Percentiles rank a stretch among this genome's conserved stretches.
These are phyloP conservation scores for Fomitopsis serialis DNA, from an alignment of 768 basidiomycete genomes.

Conservation along the genomic window DNA sequence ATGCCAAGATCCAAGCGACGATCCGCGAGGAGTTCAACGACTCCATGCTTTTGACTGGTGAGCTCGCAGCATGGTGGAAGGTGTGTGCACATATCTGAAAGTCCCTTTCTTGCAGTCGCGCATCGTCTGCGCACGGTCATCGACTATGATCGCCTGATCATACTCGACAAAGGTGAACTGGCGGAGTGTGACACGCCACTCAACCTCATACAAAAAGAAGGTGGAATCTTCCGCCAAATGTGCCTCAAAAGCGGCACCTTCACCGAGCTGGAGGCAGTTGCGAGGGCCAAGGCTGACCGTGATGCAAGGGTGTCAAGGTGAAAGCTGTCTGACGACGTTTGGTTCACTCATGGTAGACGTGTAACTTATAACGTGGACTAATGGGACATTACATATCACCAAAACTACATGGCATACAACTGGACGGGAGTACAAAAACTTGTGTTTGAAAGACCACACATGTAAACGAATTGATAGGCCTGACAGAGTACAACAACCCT, in stretches of 20 bases:
- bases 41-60: conserved; percentile 69
- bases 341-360: too few species aligned
- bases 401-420: too few species aligned
- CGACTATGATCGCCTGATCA: conserved; percentile 75
- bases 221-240: conserved; percentile 48
- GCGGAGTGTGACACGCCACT: conserved; percentile 48
- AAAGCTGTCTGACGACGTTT: neutral
- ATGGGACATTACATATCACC: too few species aligned
- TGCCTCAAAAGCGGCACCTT: conserved; percentile 60
- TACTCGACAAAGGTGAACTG: conserved; percentile 63
- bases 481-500: too few species aligned
- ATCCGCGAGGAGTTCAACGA: conserved; percentile 82
- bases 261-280: conserved; percentile 52
- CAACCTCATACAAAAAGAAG: conserved; percentile 40
- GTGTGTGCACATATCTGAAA: neutral
- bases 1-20: conserved; percentile 84
- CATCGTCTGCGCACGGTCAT: conserved; percentile 75
- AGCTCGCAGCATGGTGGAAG: conserved; percentile 20
- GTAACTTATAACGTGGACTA: too few species aligned
- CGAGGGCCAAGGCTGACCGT: conserved; percentile 35
- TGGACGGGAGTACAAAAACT: too few species aligned
- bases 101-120: conserved; percentile 40
- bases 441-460: too few species aligned
- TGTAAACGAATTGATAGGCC: too few species aligned
- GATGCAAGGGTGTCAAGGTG: neutral